Evolutionary conservation across 345 rosid genomes (phyloP), one percentile per base, ranked within the genome.

Genomic region (Gossypioides kirkii): DNA sequence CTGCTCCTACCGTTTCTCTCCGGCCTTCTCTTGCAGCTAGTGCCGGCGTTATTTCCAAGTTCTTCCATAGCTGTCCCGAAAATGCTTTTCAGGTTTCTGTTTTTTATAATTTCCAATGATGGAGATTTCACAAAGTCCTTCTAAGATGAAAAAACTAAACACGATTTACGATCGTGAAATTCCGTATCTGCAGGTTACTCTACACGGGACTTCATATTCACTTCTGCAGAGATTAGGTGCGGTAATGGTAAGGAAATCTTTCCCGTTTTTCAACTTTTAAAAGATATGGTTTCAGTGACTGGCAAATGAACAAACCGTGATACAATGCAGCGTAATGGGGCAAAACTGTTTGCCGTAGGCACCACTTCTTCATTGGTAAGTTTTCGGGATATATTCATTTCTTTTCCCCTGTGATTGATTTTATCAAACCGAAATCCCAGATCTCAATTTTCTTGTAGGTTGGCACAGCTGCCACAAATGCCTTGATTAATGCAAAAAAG

Each of bases 1-100:
- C 98, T 77, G 98, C 98, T 70, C 98, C 98, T 67, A 92, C 99
- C 0, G 94, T 96, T 23, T 74, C 99, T 82, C 94, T 91, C 9
- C 87, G 91, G 62, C 82, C 93, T 53, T 86, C 97, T 66, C 82
- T 90, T 10, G 82, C 90, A 63, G 81, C 78, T 75, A 74, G 61
- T 74, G 96, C 96, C 18, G 93, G 97, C 66, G 73, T 88, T 17
- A 55, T 90, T 78, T 81, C 98, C 77, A 91, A 89, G 82, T 91
- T 91, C 86, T 93, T 96, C 88, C 77, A 91, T 75, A 84, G 68
- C 81, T 96, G 98, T 80, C 98, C 98, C 14, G 99, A 96, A 45
- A 93, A 96, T 80, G 98, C 98, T 28, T 96, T 96, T 81, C 98
- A 93, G 97, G 99, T 96, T 74, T 78, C 25, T 14, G 65, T 79